A percentile compares a stretch with the other conserved stretches of the same genome.
These are phyloP conservation scores for Crucibulum laeve DNA, from an alignment of 768 basidiomycete genomes.

Conservation along the genomic window DNA sequence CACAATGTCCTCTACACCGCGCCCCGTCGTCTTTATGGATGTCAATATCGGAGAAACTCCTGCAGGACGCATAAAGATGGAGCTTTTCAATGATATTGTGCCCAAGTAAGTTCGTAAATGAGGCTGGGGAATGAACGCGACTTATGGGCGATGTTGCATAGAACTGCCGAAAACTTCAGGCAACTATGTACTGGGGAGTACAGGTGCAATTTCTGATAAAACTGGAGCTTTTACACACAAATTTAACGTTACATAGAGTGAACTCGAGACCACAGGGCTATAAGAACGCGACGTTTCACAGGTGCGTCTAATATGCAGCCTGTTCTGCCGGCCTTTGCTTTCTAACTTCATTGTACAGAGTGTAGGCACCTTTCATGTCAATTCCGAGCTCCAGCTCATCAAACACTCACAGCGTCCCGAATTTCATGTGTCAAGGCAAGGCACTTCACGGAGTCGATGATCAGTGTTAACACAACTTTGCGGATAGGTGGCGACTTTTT, in stretches of 20 bases:
- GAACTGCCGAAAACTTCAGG: slow-evolving; percentile 97
- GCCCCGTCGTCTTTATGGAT: slow-evolving; percentile 97
- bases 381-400: slow-evolving; percentile 8
- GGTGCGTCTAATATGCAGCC: slow-evolving; percentile 44
- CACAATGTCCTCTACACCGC: slow-evolving; percentile 35
- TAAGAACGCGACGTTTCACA: slow-evolving; percentile 87
- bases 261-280: slow-evolving; percentile 88
- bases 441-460: slow-evolving; percentile 1
- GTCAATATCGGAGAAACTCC: slow-evolving; percentile 95
- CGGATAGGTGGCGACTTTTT: slow-evolving; percentile 85
- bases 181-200: slow-evolving; percentile 98
- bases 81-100: slow-evolving; percentile 92
- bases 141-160: slow-evolving; percentile 22
- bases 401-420: slow-evolving; percentile 57
- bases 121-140: neutral
- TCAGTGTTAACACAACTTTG: neutral
- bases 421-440: slow-evolving; percentile 95
- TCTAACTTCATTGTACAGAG: slow-evolving; percentile 40
- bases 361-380: slow-evolving; percentile 41
- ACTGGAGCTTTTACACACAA: neutral
- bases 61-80: slow-evolving; percentile 94
- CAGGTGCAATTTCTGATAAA: slow-evolving; percentile 43
- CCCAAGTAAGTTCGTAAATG: slow-evolving; percentile 64
- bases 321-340: slow-evolving; percentile 1
- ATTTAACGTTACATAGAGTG: slow-evolving; percentile 38